phyloP scores from a whole-genome alignment of 202 grass and related monocot genomes.

The Schoenoplectus triqueter region DNA sequence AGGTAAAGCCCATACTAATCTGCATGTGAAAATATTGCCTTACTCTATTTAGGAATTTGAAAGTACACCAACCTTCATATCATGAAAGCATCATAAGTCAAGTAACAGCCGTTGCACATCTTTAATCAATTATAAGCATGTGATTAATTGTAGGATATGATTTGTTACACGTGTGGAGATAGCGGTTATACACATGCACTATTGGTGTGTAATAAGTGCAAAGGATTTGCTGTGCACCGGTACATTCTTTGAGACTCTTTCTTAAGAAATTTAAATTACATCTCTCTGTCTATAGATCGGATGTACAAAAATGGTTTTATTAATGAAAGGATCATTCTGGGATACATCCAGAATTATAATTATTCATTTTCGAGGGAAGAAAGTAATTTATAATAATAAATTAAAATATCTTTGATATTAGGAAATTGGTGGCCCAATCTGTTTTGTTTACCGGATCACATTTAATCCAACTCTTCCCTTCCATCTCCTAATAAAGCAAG shows the following conservation, averaged over 20 bases:
- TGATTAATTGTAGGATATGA: constrained; percentile 2
- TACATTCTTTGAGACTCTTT: neutral
- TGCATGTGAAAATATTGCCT: neutral
- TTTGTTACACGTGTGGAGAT: constrained; percentile 14
- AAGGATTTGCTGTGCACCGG: constrained; percentile 7
- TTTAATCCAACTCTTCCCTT: neutral
- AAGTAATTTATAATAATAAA: neutral
- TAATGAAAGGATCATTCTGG: neutral
- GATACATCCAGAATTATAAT: neutral
- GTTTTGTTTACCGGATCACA: neutral
- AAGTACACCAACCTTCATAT: neutral
- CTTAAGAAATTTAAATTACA: neutral
- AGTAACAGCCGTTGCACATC: neutral
- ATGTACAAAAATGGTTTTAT: neutral
- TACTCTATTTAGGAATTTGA: neutral
- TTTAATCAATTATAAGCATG: constrained; percentile 19
- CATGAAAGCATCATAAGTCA: neutral
- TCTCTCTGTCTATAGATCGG: neutral
- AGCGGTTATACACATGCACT: neutral
- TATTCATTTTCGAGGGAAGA: neutral
- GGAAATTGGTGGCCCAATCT: neutral
- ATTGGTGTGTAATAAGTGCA: neutral
- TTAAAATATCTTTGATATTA: neutral
- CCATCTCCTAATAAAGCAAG: neutral
- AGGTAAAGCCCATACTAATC: neutral